Percentiles rank a stretch among this genome's conserved stretches.
phyloP scores from a whole-genome alignment of 495 filamentous ascomycete genomes.

The Astrocystis sublimbata region DNA sequence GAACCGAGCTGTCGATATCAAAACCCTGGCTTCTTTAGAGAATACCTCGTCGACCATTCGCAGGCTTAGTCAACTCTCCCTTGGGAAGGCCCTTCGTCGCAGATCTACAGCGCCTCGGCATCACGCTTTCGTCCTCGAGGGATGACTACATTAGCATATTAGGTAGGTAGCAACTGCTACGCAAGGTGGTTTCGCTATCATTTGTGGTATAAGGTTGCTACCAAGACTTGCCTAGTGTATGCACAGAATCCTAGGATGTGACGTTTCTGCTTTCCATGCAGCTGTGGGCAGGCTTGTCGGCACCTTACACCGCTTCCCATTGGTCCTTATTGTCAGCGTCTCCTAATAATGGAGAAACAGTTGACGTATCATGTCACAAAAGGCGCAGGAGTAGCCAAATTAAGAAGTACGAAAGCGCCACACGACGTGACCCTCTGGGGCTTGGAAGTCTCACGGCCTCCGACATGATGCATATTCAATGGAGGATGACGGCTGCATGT shows the following conservation, averaged over 20 bases:
- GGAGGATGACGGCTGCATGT: neutral
- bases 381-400: slow-evolving; percentile 8
- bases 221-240: neutral
- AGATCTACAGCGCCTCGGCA: neutral
- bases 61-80: neutral
- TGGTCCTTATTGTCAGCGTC: neutral
- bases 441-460: slow-evolving; percentile 2
- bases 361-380: slow-evolving; percentile 15
- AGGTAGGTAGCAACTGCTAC: neutral
- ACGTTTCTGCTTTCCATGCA: neutral
- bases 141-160: neutral
- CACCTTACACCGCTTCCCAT: neutral
- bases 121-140: neutral
- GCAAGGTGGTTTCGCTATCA: neutral
- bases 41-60: neutral
- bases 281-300: neutral
- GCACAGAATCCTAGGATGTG: slow-evolving; percentile 9
- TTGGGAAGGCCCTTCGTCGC: neutral
- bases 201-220: neutral
- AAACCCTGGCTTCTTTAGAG: neutral
- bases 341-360: slow-evolving; percentile 8
- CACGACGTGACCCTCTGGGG: slow-evolving; percentile 5
- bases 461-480: neutral
- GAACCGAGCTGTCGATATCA: slow-evolving; percentile 1
- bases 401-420: slow-evolving; percentile 10